Base-by-base conservation (phyloP, 2,329 filamentous ascomycete species). In the Fusarium praegraminearum region DNA sequence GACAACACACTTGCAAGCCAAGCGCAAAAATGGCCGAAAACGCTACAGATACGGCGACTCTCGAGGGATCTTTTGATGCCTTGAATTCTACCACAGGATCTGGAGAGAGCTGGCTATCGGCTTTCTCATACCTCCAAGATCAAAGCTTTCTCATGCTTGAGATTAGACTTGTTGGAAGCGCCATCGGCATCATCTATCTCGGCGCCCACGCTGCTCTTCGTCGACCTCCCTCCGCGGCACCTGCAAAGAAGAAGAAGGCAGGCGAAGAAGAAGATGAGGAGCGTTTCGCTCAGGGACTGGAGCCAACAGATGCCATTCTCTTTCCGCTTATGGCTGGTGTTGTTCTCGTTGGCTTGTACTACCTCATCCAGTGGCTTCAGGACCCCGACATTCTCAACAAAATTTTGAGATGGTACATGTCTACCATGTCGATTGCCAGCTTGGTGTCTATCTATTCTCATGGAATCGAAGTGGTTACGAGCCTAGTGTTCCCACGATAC, bases 321-420 rank as follows among this genome's bases (percentile, higher is more conserved):
- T 92, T 98, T 68, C 96, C 95, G 3, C 72, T 98, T 33, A 83
- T 94, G 57, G 94, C 94, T 8, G 93, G 90, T 3, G 75, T 84
- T 12, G 89, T 91, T 2, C 87, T 98, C 11, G 85, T 89, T 43
- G 89, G 89, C 7, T 84, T 98, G 15, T 98, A 98, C 82, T 90
- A 94, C 73, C 84, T 97, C 63, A 93, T 98, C 76, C 93, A 97
- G 78, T 96, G 91, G 87, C 87, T 98, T 57, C 85, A 95, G 70
- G 93, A 97, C 75, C 90, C 94, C 1, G 85, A 89, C 13, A 83
- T 97, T 24, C 81, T 98, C 74, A 98, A 95, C 82, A 92, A 91
- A 79, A 87, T 97, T 40, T 82, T 98, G 24, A 90, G 92, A 40
- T 89, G 87, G 75, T 98, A 98, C 82, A 94, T 97, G 80, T 92